Base-by-base conservation (phyloP, 805 yeast species). In the Pichia occidentalis region DNA sequence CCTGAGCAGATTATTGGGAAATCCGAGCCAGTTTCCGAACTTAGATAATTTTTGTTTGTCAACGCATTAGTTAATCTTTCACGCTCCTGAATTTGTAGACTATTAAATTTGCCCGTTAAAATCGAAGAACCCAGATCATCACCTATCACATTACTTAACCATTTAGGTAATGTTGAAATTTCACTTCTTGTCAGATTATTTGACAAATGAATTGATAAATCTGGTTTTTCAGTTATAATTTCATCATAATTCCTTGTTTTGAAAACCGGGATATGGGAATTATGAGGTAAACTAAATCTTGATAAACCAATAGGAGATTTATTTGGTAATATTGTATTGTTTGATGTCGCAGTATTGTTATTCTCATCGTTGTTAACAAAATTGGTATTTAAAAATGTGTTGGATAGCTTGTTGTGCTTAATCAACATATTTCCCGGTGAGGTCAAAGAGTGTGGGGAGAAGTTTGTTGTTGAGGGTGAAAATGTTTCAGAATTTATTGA, bases 1-100 rank as follows among this genome's bases (percentile, higher is more conserved):
- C 95, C 96, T 5, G 81, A 75, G 24, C 79, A 73, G 23, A 84
- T 71, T 12, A 29, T 29, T 13, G 46, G 48, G 4, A 46, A 36
- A 8, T 40, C 39, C 1, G 37, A 16, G 4, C 43, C 49, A 18
- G 39, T 32, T 4, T 23, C 12, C 5, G 30, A 32, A 16, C 28
- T 19, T 12, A 23, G 7, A 10, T 42, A 45, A n/a, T 53, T 42
- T 13, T 52, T 52, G 29, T 52, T 49, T 12, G 51, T 44, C 12
- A 67, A 52, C 1, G 70, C 73, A 30, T 61, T 55, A 41, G 77
- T 75, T 40, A 87, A 65, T 29, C 97, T 65, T 13, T 67, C 68
- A 45, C 76, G 75, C 54, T 88, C 97, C 21, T 72, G 67, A 32
- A 71, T 60, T 60, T 90, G 95, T 31, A 88, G 63, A 32, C 61